Conservation (phyloP, 2,329 filamentous ascomycete species). For the Gaeumannomyces tritici region DNA sequence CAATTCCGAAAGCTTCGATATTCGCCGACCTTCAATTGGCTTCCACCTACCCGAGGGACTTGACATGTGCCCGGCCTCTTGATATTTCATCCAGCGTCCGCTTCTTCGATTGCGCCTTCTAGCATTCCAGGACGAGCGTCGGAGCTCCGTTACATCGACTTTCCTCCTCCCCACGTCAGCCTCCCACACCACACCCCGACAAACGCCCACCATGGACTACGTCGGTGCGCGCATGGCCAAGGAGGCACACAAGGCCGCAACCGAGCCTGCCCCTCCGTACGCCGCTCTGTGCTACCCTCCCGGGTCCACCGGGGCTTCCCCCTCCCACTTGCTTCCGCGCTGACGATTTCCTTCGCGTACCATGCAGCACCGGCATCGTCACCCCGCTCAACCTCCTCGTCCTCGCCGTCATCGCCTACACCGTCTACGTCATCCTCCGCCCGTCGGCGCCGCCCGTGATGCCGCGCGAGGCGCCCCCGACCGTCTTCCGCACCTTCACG, state of each 20-base stretch:
- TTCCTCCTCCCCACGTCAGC: background rate
- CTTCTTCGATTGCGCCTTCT: background rate
- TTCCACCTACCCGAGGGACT: background rate
- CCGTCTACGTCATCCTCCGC: conserved; percentile 45
- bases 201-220: conserved; percentile 39
- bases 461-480: conserved; percentile 43
- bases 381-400: conserved; percentile 58
- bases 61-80: background rate
- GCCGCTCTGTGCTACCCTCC: conserved; percentile 4
- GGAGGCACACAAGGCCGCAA: conserved; percentile 34
- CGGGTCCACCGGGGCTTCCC: no score
- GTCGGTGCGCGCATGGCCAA: conserved; percentile 46
- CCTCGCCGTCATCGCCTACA: conserved; percentile 44
- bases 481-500: conserved; percentile 61
- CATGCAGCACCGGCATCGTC: conserved; percentile 31
- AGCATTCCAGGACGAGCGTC: background rate
- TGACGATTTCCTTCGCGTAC: background rate
- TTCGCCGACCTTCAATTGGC: background rate
- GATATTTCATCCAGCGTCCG: background rate
- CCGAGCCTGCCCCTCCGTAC: conserved; percentile 16
- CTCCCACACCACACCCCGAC: conserved; percentile 22
- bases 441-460: conserved; percentile 35
- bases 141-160: background rate
- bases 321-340: background rate
- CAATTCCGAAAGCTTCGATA: background rate